These are phyloP conservation scores for Diospyros kaki DNA, from an alignment of 148 eudicot species.

Conservation along the genomic window DNA sequence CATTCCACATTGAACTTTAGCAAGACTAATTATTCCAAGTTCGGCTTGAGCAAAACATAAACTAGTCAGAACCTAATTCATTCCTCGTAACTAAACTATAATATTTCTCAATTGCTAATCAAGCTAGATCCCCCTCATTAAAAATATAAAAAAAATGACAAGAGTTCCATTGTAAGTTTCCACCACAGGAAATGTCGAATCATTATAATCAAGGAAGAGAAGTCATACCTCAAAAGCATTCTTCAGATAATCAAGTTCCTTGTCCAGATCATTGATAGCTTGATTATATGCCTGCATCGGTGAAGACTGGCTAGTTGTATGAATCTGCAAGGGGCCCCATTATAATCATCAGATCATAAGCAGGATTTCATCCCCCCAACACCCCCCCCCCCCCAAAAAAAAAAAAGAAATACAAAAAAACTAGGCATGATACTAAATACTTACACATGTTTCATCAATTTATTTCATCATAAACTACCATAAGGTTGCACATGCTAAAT, in stretches of 20 bases:
- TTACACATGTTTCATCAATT: neutral
- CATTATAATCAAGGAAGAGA: neutral
- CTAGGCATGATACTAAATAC: neutral
- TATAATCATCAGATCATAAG: neutral
- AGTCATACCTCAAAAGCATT: constrained; percentile 68
- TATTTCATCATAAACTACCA: neutral
- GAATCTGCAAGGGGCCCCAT: constrained; percentile 50
- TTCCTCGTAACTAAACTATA: neutral
- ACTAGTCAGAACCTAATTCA: neutral
- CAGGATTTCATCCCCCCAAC: neutral
- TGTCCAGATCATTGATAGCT: constrained; percentile 88
- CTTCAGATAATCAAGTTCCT: constrained; percentile 85
- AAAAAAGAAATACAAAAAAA: neutral
- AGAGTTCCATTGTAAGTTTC: neutral
- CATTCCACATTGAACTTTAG: too few species aligned
- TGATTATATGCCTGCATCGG: constrained; percentile 94
- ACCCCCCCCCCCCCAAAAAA: neutral
- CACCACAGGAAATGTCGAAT: neutral
- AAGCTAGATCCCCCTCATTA: neutral
- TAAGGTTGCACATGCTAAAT: neutral
- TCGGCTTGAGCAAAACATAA: neutral
- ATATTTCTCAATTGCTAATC: neutral
- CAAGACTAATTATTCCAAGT: neutral
- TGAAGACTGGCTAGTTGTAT: constrained; percentile 89
- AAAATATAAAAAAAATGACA: neutral